Evolutionary conservation across 371 early-diverging fungal species (phyloP).

Genomic region (Mortierella sp.): DNA sequence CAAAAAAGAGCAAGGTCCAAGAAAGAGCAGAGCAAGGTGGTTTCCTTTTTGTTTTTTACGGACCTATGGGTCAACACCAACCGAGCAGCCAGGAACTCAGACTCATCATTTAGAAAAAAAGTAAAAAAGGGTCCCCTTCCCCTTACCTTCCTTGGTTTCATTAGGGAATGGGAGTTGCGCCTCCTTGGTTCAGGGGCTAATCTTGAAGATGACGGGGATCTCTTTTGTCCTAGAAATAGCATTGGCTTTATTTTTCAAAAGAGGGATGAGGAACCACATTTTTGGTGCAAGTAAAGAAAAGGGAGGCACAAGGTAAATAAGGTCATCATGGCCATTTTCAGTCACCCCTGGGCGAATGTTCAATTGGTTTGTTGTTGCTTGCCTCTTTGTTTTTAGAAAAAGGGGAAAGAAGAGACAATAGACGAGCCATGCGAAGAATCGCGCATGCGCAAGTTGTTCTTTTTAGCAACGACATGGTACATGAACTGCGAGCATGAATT

Average conservation of each 20-base stretch:
- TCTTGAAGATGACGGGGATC: no score
- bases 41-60: no score
- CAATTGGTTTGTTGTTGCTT: not conserved
- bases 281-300: not conserved
- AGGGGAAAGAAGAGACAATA: not conserved
- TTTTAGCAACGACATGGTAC: not conserved
- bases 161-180: no score
- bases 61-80: no score
- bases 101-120: not conserved
- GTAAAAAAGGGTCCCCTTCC: not conserved
- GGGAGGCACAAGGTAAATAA: not conserved
- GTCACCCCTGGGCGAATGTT: not conserved
- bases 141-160: no score
- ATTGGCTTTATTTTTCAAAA: not conserved
- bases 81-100: not conserved
- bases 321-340: slow-evolving; percentile 9
- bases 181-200: no score
- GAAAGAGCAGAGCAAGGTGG: no score
- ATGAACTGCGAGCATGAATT: not conserved
- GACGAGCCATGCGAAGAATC: not conserved
- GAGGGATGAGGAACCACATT: not conserved
- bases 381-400: not conserved
- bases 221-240: no score
- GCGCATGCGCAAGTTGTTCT: not conserved
- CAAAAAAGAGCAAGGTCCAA: no score